phyloP scores from a whole-genome alignment of 306 rosid genomes.

The Luffa aegyptiaca region DNA sequence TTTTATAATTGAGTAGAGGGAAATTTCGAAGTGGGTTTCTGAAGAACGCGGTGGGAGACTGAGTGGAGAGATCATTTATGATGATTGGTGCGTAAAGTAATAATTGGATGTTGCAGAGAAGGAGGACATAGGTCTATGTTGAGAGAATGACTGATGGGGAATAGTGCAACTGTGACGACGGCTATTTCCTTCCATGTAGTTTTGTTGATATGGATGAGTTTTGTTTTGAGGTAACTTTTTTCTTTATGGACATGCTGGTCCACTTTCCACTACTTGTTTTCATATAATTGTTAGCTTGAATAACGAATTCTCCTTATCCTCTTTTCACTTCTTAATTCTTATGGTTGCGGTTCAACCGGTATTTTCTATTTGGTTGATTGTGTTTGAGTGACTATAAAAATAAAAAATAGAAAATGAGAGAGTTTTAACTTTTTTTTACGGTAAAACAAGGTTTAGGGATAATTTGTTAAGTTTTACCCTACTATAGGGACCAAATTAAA shows the following conservation, averaged over 20 bases:
- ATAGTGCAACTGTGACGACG: too few species aligned
- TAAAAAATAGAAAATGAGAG: too few species aligned
- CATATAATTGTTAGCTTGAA: neutral
- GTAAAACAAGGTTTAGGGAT: too few species aligned
- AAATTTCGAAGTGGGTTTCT: neutral
- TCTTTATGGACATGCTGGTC: neutral
- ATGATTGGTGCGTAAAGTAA: neutral
- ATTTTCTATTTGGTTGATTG: too few species aligned
- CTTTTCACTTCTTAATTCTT: neutral
- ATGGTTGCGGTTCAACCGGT: too few species aligned
- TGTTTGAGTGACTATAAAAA: too few species aligned
- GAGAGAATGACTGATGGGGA: neutral
- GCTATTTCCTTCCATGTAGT: too few species aligned
- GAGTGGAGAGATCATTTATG: neutral
- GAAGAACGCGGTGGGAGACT: neutral
- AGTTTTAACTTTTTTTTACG: too few species aligned
- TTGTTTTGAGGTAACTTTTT: neutral
- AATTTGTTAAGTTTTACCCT: too few species aligned
- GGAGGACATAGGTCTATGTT: neutral
- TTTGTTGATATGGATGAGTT: neutral
- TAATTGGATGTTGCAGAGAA: neutral
- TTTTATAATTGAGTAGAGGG: neutral
- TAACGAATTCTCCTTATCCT: neutral
- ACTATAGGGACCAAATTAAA: too few species aligned
- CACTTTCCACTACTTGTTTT: neutral